Percentiles rank a stretch among this genome's conserved stretches.
These are phyloP conservation scores for Paecilomyces fulvus DNA, from an alignment of 2,329 filamentous ascomycete species.

Conservation along the genomic window DNA sequence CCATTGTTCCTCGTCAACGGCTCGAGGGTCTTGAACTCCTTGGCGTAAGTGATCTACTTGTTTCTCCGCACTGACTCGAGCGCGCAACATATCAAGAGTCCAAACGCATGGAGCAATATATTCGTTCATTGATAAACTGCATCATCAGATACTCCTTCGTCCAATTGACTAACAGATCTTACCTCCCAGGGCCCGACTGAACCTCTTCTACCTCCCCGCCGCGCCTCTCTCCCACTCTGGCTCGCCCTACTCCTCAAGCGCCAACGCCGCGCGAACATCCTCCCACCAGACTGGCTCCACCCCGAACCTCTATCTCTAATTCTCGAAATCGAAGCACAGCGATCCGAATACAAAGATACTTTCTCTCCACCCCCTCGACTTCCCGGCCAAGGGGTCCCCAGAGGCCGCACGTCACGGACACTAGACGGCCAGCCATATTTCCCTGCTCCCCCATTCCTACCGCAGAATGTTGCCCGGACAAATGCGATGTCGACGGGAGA, in stretches of 20 bases:
- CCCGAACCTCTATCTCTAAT: slow-evolving; percentile 66
- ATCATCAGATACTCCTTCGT: not conserved
- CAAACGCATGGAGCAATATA: not conserved
- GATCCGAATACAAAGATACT: slow-evolving; percentile 50
- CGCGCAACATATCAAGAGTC: not conserved
- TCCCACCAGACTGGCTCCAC: slow-evolving; percentile 82
- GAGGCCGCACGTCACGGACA: slow-evolving; percentile 21
- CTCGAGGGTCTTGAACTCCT: slow-evolving; percentile 80
- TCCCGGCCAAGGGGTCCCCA: slow-evolving; percentile 32
- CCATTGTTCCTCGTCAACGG: slow-evolving; percentile 80
- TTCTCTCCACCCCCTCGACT: slow-evolving; percentile 72
- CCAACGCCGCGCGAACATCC: slow-evolving; percentile 85
- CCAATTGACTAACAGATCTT: slow-evolving; percentile 2
- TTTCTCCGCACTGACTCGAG: not conserved
- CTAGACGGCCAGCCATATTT: slow-evolving; percentile 32
- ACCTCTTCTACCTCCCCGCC: slow-evolving; percentile 69
- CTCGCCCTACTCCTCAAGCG: slow-evolving; percentile 90
- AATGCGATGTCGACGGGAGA: slow-evolving; percentile 39
- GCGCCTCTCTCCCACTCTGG: slow-evolving; percentile 78
- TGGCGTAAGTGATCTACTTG: slow-evolving; percentile 54
- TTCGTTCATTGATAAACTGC: not conserved
- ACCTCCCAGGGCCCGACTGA: slow-evolving; percentile 63
- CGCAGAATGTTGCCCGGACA: slow-evolving; percentile 60
- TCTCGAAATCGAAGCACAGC: slow-evolving; percentile 69
- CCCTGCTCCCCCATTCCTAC: slow-evolving; percentile 65